A percentile compares a stretch with the other conserved stretches of the same genome.
These are phyloP conservation scores for Fusarium sp. DNA, from an alignment of 2,329 filamentous ascomycete species.

Conservation along the genomic window DNA sequence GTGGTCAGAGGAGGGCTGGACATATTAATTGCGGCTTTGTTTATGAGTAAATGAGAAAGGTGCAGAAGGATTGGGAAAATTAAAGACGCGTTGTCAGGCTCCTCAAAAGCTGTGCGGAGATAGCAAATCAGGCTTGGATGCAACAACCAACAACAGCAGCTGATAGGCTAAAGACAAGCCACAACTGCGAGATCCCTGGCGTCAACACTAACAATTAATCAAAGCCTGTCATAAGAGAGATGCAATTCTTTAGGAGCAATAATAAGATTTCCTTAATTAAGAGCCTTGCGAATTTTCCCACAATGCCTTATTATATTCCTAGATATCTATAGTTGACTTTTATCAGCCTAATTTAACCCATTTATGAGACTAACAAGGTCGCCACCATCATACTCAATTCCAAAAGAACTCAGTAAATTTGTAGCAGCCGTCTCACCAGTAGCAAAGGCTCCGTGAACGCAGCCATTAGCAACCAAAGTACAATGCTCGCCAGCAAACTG, in stretches of 20 bases:
- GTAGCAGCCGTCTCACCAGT: background rate
- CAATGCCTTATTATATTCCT: too few species aligned
- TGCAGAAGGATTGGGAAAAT: background rate
- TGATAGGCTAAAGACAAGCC: too few species aligned
- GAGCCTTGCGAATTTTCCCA: too few species aligned
- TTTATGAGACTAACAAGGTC: background rate
- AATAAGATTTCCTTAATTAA: too few species aligned
- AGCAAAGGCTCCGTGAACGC: background rate
- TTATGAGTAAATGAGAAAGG: background rate
- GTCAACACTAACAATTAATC: too few species aligned
- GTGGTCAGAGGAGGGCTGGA: too few species aligned
- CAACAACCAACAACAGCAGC: too few species aligned
- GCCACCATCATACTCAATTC: background rate
- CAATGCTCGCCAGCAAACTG: background rate
- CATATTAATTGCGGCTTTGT: background rate
- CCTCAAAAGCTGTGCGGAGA: accelerated
- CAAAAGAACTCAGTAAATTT: background rate
- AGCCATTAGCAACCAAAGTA: background rate
- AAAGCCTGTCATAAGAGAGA: too few species aligned
- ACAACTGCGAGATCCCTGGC: too few species aligned
- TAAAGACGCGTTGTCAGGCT: background rate
- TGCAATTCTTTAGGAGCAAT: too few species aligned
- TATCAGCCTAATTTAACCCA: background rate
- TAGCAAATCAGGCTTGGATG: too few species aligned
- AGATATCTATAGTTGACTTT: too few species aligned